These are phyloP conservation scores for Rhodotorula sp. DNA, from an alignment of 1,284 basidiomycete species.

Conservation along the genomic window DNA sequence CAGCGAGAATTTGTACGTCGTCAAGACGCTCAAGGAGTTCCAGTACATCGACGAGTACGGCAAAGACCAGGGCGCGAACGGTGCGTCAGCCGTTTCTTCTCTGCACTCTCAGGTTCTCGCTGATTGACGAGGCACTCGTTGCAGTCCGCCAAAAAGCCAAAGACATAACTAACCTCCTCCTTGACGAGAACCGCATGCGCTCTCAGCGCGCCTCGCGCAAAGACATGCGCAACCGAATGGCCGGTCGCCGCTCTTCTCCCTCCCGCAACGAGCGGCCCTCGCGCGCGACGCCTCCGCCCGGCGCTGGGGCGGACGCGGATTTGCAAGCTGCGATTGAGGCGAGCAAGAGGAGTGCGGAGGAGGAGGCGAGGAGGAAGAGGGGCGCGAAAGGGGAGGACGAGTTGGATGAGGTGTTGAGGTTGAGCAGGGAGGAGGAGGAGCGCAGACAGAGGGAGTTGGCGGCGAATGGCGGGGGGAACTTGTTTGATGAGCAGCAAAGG, in stretches of 20 bases:
- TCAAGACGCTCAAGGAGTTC: conserved; percentile 99
- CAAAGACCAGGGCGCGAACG: conserved; percentile 97
- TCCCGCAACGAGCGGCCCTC: conserved; percentile 50
- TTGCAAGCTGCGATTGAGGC: conserved; percentile 54
- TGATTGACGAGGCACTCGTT: background rate
- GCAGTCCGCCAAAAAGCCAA: conserved; percentile 92
- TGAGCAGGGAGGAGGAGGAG: conserved; percentile 70
- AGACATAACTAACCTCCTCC: conserved; percentile 94
- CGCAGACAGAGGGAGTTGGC: conserved; percentile 57
- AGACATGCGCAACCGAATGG: conserved; percentile 92
- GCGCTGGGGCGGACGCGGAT: conserved; percentile 55
- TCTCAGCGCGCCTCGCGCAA: conserved; percentile 82
- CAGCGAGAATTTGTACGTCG: conserved; percentile 89
- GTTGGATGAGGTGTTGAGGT: conserved; percentile 79
- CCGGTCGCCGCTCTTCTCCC: conserved; percentile 50
- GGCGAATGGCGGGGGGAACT: conserved; percentile 67
- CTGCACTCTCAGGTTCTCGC: background rate
- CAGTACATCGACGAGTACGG: conserved; percentile 93
- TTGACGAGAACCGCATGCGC: conserved; percentile 80
- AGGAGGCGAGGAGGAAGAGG: conserved; percentile 47
- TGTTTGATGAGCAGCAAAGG: conserved; percentile 74
- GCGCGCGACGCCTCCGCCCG: conserved; percentile 33
- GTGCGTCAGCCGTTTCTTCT: conserved; percentile 29
- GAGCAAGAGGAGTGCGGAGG: conserved; percentile 50
- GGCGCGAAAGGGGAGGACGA: conserved; percentile 63